Base-by-base conservation (phyloP, 139 green algal genomes). In the Chlorella sp. region DNA sequence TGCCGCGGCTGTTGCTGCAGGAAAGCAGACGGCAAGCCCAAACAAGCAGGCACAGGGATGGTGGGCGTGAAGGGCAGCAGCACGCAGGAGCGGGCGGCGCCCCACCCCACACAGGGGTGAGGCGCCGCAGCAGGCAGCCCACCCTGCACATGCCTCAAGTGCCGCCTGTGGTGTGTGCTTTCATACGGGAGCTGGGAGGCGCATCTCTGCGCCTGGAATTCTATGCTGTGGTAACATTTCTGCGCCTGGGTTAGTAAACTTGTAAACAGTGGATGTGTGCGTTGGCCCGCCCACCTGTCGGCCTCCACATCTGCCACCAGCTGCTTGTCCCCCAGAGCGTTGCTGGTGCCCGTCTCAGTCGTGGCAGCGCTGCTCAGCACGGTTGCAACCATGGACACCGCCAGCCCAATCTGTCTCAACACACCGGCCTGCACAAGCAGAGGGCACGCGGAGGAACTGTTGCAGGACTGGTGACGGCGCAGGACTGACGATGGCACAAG, bases 221-320 rank as follows among this genome's bases (percentile, higher is more conserved):
- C n/a, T n/a, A n/a, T n/a, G n/a, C n/a, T n/a, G n/a, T n/a, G n/a
- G n/a, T n/a, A n/a, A n/a, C 39, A 36, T 28, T 15, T 68, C 40
- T 19, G 9, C 18, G 71, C 28, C 32, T 78, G 71, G n/a, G n/a
- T n/a, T n/a, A n/a, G n/a, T n/a, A n/a, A n/a, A n/a, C n/a, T n/a
- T n/a, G n/a, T n/a, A n/a, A n/a, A n/a, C n/a, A n/a, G n/a, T 28
- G 9, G 34, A n/a, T 34, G 36, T 19, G 24, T 36, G n/a, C 75
- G 1, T 3, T 71, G 21, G 64, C 64, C 60, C 18, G 60, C n/a
- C 64, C 53, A 88, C 84, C 90, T 81, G 89, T 98, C 95, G 3
- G 96, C 92, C 9, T 91, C 87, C 5, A 98, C 82, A 85, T 98
- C 96, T 12, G 94, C 93, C 93, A 95, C 76, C 30, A 97, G 88